These are phyloP conservation scores for Fusarium sp. DNA, from an alignment of 2,329 filamentous ascomycete species.

Conservation along the genomic window DNA sequence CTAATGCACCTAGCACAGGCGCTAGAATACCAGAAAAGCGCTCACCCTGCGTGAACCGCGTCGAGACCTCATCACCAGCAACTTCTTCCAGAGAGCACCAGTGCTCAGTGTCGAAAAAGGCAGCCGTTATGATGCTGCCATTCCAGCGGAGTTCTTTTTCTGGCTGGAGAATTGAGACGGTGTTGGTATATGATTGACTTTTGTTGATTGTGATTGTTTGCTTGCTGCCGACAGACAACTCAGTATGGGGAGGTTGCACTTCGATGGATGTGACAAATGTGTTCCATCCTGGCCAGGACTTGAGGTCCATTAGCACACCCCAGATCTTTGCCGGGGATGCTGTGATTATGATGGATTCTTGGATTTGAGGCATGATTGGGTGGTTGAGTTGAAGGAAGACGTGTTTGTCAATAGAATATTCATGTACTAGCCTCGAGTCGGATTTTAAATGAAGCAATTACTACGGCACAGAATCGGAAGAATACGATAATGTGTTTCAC, in stretches of 20 bases:
- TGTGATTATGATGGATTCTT: slow-evolving; percentile 14
- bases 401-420: too few species aligned
- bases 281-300: slow-evolving; percentile 21
- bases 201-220: slow-evolving; percentile 8
- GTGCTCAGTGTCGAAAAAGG: slow-evolving; percentile 10
- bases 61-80: rapidly evolving
- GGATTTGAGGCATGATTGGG: background rate
- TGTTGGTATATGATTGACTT: slow-evolving; percentile 2
- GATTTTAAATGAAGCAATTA: too few species aligned
- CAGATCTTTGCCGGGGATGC: background rate
- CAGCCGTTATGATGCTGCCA: background rate
- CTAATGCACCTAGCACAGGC: background rate
- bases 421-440: too few species aligned
- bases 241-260: background rate
- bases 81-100: slow-evolving; percentile 5
- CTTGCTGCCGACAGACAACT: slow-evolving; percentile 6
- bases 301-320: background rate
- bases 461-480: too few species aligned
- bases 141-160: slow-evolving; percentile 11
- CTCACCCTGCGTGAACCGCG: slow-evolving; percentile 9
- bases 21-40: slow-evolving; percentile 12
- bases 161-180: background rate
- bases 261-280: slow-evolving; percentile 16
- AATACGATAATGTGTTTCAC: too few species aligned
- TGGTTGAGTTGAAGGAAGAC: background rate